Evolutionary conservation across 2,329 filamentous ascomycete species (phyloP), one percentile per base, ranked within the genome.

Genomic region (Zymoseptoria pseudotritici): DNA sequence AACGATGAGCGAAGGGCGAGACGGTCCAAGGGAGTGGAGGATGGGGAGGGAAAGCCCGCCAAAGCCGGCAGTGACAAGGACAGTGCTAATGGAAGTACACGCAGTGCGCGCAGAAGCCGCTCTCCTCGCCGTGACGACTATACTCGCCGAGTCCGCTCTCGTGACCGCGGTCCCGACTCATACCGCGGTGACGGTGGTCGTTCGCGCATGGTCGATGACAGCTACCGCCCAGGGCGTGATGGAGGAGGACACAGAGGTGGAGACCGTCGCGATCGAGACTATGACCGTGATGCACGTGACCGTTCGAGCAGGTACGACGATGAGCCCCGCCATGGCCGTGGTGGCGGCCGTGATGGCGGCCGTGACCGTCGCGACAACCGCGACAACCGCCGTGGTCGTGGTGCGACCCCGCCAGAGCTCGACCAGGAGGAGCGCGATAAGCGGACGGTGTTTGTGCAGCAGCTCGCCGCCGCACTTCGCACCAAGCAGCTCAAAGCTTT

Each of bases 391-490:
- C 63, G 67, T 61, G 79, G 81, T 59, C 79, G 80, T 60, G 80
- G 81, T 65, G 82, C 69, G 73, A 52, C 72, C 73, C 54, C 73
- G 73, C 56, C 77, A 79, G 58, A 79, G 79, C 60, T 75, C 89
- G 62, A 96, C 89, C 70, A 97, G 75, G 94, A 97, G 77, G 94
- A 99, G 78, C 89, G 93, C 72, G 94, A 99, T 78, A 88, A 91
- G 69, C 89, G 94, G 70, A 99, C 95, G 60, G 91, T 99, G 61
- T 99, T 99, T 74, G 94, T 99, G 58, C 94, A 99, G 80, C 94
- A 99, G 78, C 88, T 99, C 72, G 94, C 94, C 67, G 92, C 92
- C 67, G 90, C 94, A 72, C 83, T 97, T 66, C 87, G 93, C 69
- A 96, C 90, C 58, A 91, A 91, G 71, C 91, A 97, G 75, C 82